phyloP scores from a whole-genome alignment of 495 filamentous ascomycete genomes.

The Xylona heveae region DNA sequence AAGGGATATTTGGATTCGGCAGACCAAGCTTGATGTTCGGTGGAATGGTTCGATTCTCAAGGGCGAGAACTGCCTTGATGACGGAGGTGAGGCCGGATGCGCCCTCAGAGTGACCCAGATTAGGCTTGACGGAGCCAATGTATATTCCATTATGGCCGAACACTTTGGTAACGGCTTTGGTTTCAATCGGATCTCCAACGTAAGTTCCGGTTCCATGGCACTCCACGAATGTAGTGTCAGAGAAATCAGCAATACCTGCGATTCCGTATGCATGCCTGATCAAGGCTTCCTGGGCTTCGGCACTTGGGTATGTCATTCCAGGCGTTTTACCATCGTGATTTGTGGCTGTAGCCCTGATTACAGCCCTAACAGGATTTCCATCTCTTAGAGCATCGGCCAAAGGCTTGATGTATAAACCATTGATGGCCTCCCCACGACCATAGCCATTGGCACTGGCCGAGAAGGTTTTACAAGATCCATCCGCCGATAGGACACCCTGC shows the following conservation, averaged over 20 bases:
- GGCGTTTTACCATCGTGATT: constrained; percentile 19
- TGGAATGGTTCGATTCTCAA: constrained; percentile 13
- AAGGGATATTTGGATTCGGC: constrained; percentile 9
- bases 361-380: constrained; percentile 16
- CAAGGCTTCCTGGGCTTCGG: constrained; percentile 12
- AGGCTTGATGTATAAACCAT: constrained; percentile 18
- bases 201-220: constrained; percentile 23
- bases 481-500: constrained; percentile 11
- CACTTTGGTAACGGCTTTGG: constrained; percentile 20
- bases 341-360: constrained; percentile 17
- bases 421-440: constrained; percentile 21
- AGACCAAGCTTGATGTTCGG: constrained; percentile 4
- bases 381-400: constrained; percentile 16
- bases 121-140: constrained; percentile 14
- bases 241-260: constrained; percentile 8
- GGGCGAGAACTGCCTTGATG: constrained; percentile 9
- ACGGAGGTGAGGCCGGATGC: constrained; percentile 7
- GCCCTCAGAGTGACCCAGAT: constrained; percentile 10
- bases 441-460: constrained; percentile 21
- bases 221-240: constrained; percentile 14
- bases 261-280: constrained; percentile 13
- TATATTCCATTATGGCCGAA: constrained; percentile 13
- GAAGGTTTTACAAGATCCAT: constrained; percentile 18
- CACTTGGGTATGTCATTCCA: constrained; percentile 9
- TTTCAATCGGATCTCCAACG: constrained; percentile 23